Conservation (phyloP, 805 yeast genomes). For the Ogataea nitratoaversa region DNA sequence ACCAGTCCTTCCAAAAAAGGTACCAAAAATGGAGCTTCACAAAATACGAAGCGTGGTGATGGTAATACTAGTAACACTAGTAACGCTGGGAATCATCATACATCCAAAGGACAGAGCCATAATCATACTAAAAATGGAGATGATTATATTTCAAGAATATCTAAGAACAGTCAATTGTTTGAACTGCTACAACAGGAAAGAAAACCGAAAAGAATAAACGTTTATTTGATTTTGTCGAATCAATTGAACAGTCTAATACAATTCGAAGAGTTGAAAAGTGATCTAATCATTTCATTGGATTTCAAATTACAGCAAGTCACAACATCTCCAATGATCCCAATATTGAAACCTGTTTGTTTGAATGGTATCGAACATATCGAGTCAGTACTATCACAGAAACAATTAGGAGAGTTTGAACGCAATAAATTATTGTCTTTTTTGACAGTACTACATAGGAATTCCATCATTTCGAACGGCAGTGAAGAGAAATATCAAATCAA, state of each 20-base stretch:
- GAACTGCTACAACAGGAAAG: slow-evolving; percentile 15
- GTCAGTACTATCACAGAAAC: slow-evolving; percentile 7
- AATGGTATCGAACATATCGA: slow-evolving; percentile 44
- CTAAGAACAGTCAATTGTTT: slow-evolving; percentile 28
- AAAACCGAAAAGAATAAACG: slow-evolving; percentile 20
- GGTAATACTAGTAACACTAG: slow-evolving; percentile 1
- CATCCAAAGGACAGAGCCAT: slow-evolving; percentile 1
- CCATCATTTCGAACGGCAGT: slow-evolving; percentile 6
- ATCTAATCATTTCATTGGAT: slow-evolving; percentile 48
- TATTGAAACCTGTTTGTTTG: slow-evolving; percentile 40
- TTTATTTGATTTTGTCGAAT: slow-evolving; percentile 43
- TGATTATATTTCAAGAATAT: slow-evolving; percentile 28
- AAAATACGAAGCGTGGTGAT: background rate
- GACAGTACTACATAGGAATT: slow-evolving; percentile 15
- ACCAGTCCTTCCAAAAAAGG: slow-evolving; percentile 1
- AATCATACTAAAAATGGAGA: slow-evolving; percentile 17
- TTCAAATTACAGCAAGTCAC: slow-evolving; percentile 24
- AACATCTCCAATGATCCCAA: slow-evolving; percentile 31
- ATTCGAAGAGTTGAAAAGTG: slow-evolving; percentile 33
- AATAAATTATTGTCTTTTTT: slow-evolving; percentile 17
- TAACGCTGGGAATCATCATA: background rate
- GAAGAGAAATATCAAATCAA: slow-evolving; percentile 16
- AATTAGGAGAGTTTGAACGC: slow-evolving; percentile 4
- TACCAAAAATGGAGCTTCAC: background rate
- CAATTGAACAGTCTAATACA: slow-evolving; percentile 36